phyloP scores from a whole-genome alignment of 1,139 yeast species.

The Petasospora rhodanensis region DNA sequence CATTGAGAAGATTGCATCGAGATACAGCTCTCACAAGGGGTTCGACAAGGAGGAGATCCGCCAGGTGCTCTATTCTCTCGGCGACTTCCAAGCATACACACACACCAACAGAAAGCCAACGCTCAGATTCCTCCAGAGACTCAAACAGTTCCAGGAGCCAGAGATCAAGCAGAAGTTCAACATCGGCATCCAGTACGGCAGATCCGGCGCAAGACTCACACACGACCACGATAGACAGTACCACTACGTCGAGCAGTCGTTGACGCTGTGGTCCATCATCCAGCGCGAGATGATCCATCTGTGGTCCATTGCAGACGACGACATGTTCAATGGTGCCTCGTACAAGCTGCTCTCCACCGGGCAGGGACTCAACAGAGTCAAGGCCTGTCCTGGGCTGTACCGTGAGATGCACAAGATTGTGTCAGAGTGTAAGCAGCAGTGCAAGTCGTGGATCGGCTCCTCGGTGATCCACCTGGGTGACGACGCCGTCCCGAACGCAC shows the following conservation, averaged over 20 bases:
- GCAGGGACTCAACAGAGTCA: slow-evolving; percentile 70
- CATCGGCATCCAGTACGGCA: slow-evolving; percentile 60
- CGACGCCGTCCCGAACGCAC: slow-evolving; percentile 73
- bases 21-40: slow-evolving; percentile 30
- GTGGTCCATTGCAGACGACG: slow-evolving; percentile 71
- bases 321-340: slow-evolving; percentile 45
- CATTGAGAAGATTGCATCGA: slow-evolving; percentile 50
- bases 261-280: slow-evolving; percentile 66
- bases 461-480: slow-evolving; percentile 75
- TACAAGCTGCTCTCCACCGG: slow-evolving; percentile 68
- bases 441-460: slow-evolving; percentile 70
- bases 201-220: slow-evolving; percentile 61
- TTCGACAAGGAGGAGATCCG: slow-evolving; percentile 53
- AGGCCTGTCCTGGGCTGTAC: slow-evolving; percentile 61
- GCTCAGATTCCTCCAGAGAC: slow-evolving; percentile 48
- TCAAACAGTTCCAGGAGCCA: slow-evolving; percentile 46
- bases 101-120: slow-evolving; percentile 64
- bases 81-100: slow-evolving; percentile 70
- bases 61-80: slow-evolving; percentile 65
- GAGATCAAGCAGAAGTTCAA: slow-evolving; percentile 36
- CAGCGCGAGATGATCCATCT: slow-evolving; percentile 69
- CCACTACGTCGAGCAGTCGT: slow-evolving; percentile 64
- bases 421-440: slow-evolving; percentile 52
- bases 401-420: slow-evolving; percentile 65
- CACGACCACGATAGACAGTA: slow-evolving; percentile 67